A percentile compares a stretch with the other conserved stretches of the same genome.
Conservation (phyloP, 2,329 filamentous ascomycete species). For the Pleurostoma richardsiae region DNA sequence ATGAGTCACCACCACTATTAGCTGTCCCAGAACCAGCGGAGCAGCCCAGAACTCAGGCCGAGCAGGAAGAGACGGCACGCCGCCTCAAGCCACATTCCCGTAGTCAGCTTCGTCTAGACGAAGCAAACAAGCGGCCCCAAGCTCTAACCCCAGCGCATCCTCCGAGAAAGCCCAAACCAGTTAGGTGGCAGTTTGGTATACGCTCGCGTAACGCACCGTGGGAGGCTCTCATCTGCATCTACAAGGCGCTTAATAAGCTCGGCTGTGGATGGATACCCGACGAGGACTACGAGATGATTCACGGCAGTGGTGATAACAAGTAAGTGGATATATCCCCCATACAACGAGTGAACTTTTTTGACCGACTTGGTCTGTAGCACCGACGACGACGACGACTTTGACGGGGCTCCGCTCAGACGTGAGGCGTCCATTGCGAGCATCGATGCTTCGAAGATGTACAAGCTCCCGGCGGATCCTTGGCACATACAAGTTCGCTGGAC, state of each 20-base stretch:
- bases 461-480: constrained; percentile 90
- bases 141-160: constrained; percentile 59
- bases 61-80: constrained; percentile 76
- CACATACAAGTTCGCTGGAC: constrained; percentile 87
- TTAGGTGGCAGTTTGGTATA: constrained; percentile 98
- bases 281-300: constrained; percentile 49
- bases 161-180: constrained; percentile 69
- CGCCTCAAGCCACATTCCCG: constrained; percentile 82
- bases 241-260: constrained; percentile 82
- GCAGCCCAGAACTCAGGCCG: constrained; percentile 57
- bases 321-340: constrained; percentile 26
- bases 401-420: constrained; percentile 26
- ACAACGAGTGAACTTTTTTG: constrained; percentile 11
- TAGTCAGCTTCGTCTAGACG: constrained; percentile 64
- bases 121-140: constrained; percentile 52
- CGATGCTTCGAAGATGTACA: constrained; percentile 62
- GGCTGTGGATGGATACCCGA: constrained; percentile 82
- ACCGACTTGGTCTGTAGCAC: constrained; percentile 12
- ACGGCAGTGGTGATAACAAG: constrained; percentile 35
- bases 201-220: constrained; percentile 89
- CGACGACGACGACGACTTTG: constrained; percentile 27
- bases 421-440: constrained; percentile 24
- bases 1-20: constrained; percentile 36
- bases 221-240: constrained; percentile 92
- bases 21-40: constrained; percentile 42